Evolutionary conservation across 768 basidiomycete genomes (phyloP).

Genomic region (Boletus pseudopeckii): DNA sequence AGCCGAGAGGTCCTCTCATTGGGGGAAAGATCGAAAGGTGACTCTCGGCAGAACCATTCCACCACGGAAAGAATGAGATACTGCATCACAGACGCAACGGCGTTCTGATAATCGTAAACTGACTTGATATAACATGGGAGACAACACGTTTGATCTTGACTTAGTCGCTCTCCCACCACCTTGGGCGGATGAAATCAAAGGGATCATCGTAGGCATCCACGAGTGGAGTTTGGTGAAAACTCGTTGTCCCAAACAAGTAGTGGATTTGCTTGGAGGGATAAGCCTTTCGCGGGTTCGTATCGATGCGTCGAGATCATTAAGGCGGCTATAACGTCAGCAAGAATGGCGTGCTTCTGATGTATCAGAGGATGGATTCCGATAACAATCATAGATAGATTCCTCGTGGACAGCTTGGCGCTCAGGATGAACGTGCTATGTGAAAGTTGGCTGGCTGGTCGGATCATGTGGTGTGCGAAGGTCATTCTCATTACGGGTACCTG

Average conservation of each 20-base stretch:
- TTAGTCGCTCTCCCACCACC: not conserved
- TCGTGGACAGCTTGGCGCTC: not conserved
- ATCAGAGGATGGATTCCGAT: not conserved
- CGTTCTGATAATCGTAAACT: not conserved
- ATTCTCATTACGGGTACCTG: no score
- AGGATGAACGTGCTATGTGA: no score
- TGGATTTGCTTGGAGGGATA: no score
- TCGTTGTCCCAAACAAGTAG: not conserved
- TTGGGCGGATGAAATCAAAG: not conserved
- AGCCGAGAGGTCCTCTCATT: not conserved
- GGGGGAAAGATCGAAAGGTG: not conserved
- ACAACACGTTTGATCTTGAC: not conserved
- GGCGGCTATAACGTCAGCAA: not conserved
- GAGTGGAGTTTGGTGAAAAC: not conserved
- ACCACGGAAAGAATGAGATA: not conserved
- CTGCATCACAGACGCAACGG: not conserved
- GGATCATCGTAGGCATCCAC: not conserved
- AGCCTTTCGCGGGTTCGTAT: no score
- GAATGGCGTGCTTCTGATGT: not conserved
- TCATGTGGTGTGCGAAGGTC: no score
- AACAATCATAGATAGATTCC: not conserved
- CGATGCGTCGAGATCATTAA: not conserved
- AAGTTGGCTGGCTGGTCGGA: no score
- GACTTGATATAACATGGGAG: no score
- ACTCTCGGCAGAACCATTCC: not conserved